Evolutionary conservation across 2,329 filamentous ascomycete genomes (phyloP).

Genomic region (Calonectria crousiana): DNA sequence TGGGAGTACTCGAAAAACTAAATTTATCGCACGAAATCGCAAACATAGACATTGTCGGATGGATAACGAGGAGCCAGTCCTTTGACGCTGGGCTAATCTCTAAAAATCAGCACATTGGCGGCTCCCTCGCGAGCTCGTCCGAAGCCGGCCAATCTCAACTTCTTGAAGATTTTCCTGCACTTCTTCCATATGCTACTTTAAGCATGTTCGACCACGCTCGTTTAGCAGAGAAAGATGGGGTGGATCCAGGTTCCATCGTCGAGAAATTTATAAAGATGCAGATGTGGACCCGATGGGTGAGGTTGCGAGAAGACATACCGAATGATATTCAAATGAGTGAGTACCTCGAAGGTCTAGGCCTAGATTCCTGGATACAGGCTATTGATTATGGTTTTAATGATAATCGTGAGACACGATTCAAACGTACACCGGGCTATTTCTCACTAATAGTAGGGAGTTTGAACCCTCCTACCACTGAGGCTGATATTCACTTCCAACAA

Average conservation of each 20-base stretch:
- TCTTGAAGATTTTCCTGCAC: neutral
- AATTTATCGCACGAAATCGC: too few species aligned
- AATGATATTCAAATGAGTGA: neutral
- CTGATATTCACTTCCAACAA: neutral
- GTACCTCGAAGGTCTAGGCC: neutral
- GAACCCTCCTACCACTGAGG: neutral
- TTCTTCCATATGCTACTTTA: constrained; percentile 18
- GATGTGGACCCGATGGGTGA: constrained; percentile 12
- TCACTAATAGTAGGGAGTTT: too few species aligned
- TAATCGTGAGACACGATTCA: neutral
- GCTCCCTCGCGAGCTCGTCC: neutral
- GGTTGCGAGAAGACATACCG: constrained; percentile 17
- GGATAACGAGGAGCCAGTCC: too few species aligned
- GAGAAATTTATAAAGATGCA: neutral
- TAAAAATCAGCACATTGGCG: neutral
- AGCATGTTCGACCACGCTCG: constrained; percentile 20
- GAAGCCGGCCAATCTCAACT: neutral
- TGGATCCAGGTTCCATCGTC: neutral
- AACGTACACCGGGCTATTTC: too few species aligned
- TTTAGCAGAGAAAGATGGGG: neutral
- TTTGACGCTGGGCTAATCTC: neutral
- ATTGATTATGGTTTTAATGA: neutral
- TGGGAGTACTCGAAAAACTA: too few species aligned
- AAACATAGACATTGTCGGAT: too few species aligned
- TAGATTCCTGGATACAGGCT: neutral